These are phyloP conservation scores for Glaciozyma martinii DNA, from an alignment of 768 basidiomycete genomes.

Conservation along the genomic window DNA sequence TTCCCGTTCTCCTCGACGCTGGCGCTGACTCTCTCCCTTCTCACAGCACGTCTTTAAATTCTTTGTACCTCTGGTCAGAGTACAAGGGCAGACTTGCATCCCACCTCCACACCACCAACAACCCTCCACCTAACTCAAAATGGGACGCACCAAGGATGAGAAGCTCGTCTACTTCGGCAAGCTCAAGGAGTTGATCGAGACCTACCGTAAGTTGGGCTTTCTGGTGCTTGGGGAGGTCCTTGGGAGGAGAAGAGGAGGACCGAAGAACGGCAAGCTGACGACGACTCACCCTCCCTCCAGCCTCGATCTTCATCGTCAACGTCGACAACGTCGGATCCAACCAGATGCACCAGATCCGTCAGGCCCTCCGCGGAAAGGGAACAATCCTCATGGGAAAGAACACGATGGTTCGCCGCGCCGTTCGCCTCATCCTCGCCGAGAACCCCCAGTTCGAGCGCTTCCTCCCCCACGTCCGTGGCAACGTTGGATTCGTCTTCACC, in stretches of 20 bases:
- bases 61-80: conserved; percentile 28
- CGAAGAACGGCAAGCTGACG: background rate
- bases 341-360: conserved; percentile 97
- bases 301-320: conserved; percentile 97
- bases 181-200: conserved; percentile 82
- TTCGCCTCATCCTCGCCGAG: conserved; percentile 81
- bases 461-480: conserved; percentile 89
- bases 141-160: conserved; percentile 32
- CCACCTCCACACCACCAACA: conserved; percentile 1
- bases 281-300: conserved; percentile 43
- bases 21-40: background rate
- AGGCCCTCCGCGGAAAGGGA: conserved; percentile 88
- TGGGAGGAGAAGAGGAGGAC: too few species aligned
- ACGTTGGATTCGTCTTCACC: conserved; percentile 99
- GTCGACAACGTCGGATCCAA: conserved; percentile 99
- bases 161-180: conserved; percentile 46
- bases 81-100: conserved; percentile 28
- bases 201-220: conserved; percentile 59
- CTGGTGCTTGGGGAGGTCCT: too few species aligned
- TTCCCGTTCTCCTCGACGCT: background rate
- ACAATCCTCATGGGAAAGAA: conserved; percentile 99
- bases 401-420: conserved; percentile 97
- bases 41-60: conserved; percentile 32
- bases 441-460: conserved; percentile 91
- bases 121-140: conserved; percentile 11